These are phyloP conservation scores for Wickerhamomyces rabaulensis DNA, from an alignment of 805 yeast genomes.

Conservation along the genomic window DNA sequence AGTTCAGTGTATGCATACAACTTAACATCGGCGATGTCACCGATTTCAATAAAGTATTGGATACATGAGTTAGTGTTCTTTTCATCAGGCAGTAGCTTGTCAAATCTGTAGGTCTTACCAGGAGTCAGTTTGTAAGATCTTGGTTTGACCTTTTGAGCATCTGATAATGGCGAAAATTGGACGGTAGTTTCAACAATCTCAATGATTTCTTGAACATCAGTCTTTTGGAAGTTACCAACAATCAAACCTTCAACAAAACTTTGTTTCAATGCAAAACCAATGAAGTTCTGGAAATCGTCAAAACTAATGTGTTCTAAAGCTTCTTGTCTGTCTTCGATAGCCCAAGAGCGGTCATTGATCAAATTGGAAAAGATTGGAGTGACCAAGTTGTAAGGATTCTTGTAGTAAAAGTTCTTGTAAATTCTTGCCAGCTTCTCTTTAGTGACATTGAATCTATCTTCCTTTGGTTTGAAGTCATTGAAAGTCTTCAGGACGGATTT, in stretches of 20 bases:
- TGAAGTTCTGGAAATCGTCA: slow-evolving; percentile 46
- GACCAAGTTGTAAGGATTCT: slow-evolving; percentile 76
- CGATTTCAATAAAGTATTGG: slow-evolving; percentile 71
- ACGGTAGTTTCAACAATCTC: slow-evolving; percentile 35
- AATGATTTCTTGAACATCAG: slow-evolving; percentile 48
- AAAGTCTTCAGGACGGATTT: slow-evolving; percentile 55
- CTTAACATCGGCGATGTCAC: slow-evolving; percentile 39
- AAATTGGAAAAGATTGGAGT: slow-evolving; percentile 56
- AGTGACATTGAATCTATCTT: slow-evolving; percentile 58
- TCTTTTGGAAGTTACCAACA: slow-evolving; percentile 63
- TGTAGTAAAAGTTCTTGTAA: slow-evolving; percentile 62
- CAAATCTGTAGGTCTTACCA: slow-evolving; percentile 39
- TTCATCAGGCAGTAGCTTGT: slow-evolving; percentile 50
- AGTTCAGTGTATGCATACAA: slow-evolving; percentile 53
- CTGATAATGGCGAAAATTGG: slow-evolving; percentile 33
- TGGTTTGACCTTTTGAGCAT: slow-evolving; percentile 38
- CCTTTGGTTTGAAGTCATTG: slow-evolving; percentile 41
- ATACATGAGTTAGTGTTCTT: slow-evolving; percentile 80
- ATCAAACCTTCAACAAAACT: slow-evolving; percentile 66
- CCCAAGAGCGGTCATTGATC: slow-evolving; percentile 69
- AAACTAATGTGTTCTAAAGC: slow-evolving; percentile 39
- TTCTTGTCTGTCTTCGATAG: slow-evolving; percentile 52
- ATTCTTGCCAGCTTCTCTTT: slow-evolving; percentile 61
- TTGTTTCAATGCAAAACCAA: slow-evolving; percentile 50
- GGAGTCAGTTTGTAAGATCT: slow-evolving; percentile 39